Percentiles rank a stretch among this genome's conserved stretches.
Conservation (phyloP, 129 eudicot species). For the Tagetes patula region DNA sequence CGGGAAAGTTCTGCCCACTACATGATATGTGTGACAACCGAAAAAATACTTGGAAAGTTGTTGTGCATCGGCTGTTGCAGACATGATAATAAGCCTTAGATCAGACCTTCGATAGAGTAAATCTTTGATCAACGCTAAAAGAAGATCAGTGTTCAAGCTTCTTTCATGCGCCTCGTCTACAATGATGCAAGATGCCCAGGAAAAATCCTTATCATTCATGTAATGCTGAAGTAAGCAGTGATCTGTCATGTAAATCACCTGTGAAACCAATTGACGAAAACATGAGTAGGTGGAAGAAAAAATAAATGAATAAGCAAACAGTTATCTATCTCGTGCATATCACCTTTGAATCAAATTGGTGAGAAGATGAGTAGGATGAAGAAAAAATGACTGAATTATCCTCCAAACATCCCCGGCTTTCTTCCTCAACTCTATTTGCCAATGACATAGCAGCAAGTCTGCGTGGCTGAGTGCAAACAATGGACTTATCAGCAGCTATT, state of each 20-base stretch:
- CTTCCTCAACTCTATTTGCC: constrained; percentile 74
- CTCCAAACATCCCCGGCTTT: constrained; percentile 61
- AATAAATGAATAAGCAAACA: constrained; percentile 47
- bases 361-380: constrained; percentile 55
- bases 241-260: constrained; percentile 74
- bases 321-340: constrained; percentile 75
- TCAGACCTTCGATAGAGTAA: constrained; percentile 56
- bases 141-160: constrained; percentile 87
- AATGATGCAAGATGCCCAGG: constrained; percentile 74
- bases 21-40: constrained; percentile 61
- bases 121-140: constrained; percentile 69
- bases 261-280: constrained; percentile 37
- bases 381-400: constrained; percentile 40
- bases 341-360: constrained; percentile 43
- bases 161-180: constrained; percentile 98
- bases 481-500: constrained; percentile 51
- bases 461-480: constrained; percentile 94
- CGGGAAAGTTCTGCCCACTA: constrained; percentile 79
- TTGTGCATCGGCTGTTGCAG: constrained; percentile 88
- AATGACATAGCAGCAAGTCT: constrained; percentile 87
- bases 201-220: constrained; percentile 62
- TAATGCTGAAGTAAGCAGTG: constrained; percentile 90
- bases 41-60: constrained; percentile 72
- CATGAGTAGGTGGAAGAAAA: constrained; percentile 60
- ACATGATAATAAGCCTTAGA: constrained; percentile 84